A percentile compares a stretch with the other conserved stretches of the same genome.
phyloP scores from a whole-genome alignment of 1,284 basidiomycete genomes.

The Ceratobasidium sp. region DNA sequence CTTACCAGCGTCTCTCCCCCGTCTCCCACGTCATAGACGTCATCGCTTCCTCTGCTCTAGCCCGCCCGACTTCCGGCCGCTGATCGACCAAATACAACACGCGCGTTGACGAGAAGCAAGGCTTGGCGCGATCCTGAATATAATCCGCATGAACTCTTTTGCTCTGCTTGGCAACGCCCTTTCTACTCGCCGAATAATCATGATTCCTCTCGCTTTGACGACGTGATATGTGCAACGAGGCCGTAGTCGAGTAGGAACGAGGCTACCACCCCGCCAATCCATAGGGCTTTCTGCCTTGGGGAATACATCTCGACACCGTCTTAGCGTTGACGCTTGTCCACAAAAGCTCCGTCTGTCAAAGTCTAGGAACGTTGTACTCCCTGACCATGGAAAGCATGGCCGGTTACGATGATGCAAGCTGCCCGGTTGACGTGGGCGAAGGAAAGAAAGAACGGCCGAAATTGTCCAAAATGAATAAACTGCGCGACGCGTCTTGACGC shows the following conservation, averaged over 20 bases:
- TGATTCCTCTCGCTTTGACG: not conserved
- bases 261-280: not conserved
- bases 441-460: no score
- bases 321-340: not conserved
- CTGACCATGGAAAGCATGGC: not conserved
- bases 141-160: not conserved
- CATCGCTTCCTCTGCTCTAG: not conserved
- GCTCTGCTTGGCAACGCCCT: not conserved
- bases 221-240: not conserved
- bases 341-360: not conserved
- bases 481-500: no score
- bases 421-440: no score
- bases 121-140: not conserved
- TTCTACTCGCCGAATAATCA: not conserved
- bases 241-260: not conserved
- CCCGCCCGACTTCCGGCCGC: not conserved
- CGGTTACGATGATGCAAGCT: no score
- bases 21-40: not conserved
- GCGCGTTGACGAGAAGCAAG: not conserved
- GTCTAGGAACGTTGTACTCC: not conserved
- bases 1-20: no score
- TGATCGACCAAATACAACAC: not conserved
- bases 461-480: no score
- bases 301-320: not conserved
- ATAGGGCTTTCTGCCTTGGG: not conserved